phyloP scores from a whole-genome alignment of 1,284 basidiomycete species.

The Stereum hirsutum region DNA sequence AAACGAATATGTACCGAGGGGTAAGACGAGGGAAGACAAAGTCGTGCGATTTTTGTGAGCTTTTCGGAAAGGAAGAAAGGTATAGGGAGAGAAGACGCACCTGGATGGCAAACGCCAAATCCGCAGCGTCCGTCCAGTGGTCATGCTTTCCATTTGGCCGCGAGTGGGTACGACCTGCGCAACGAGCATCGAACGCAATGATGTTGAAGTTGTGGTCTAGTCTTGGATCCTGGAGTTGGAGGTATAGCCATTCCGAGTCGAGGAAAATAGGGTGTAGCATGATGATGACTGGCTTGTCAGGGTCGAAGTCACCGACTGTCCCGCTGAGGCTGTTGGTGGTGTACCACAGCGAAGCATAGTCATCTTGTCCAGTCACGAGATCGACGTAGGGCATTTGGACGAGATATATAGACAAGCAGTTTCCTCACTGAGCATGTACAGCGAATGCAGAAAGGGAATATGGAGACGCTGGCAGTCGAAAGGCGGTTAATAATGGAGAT shows the following conservation, averaged over 20 bases:
- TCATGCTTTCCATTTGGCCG: conserved; percentile 50
- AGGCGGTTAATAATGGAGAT: too few species aligned
- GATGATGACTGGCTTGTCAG: conserved; percentile 51
- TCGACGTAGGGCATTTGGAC: conserved; percentile 68
- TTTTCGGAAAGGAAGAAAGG: not conserved
- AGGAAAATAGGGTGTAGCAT: conserved; percentile 60
- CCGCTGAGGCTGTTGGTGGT: conserved; percentile 45
- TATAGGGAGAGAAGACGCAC: conserved; percentile 24
- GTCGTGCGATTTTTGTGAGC: not conserved
- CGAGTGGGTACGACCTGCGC: conserved; percentile 50
- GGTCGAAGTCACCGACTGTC: conserved; percentile 58
- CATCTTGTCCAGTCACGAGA: conserved; percentile 41
- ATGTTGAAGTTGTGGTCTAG: conserved; percentile 50
- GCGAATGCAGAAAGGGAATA: too few species aligned
- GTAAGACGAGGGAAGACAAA: not conserved
- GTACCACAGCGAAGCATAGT: conserved; percentile 66
- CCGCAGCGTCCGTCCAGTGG: conserved; percentile 68
- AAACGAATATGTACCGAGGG: not conserved
- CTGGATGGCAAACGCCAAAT: conserved; percentile 56
- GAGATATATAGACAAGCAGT: too few species aligned
- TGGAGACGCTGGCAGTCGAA: too few species aligned
- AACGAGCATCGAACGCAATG: conserved; percentile 64
- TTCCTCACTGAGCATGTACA: too few species aligned
- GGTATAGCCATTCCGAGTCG: conserved; percentile 57
- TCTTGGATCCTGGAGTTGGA: conserved; percentile 60